Evolutionary conservation across 768 basidiomycete genomes (phyloP).

Genomic region (Hysterangium stoloniferum): DNA sequence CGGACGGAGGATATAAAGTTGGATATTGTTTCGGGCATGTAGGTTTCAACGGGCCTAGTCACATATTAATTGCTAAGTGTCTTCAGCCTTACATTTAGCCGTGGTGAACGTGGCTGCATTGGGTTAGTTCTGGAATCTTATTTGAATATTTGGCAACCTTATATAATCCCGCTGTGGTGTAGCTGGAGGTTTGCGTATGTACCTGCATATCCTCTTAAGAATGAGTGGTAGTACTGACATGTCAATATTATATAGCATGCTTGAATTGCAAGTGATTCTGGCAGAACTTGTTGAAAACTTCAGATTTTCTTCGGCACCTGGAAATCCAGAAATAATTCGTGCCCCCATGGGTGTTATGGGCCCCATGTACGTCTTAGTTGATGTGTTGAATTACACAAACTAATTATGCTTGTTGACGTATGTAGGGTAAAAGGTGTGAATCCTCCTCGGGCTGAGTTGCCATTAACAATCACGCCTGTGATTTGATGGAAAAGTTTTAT

Average conservation of each 20-base stretch:
- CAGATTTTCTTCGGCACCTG: constrained; percentile 24
- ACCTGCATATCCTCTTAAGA: not conserved
- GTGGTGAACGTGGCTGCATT: constrained; percentile 3
- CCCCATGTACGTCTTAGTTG: constrained; percentile 18
- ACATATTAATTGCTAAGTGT: not conserved
- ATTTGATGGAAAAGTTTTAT: too few species aligned
- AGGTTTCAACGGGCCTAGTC: not conserved
- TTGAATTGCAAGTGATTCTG: constrained; percentile 28
- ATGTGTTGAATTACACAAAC: too few species aligned
- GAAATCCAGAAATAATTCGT: constrained; percentile 24
- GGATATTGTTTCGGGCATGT: constrained; percentile 18
- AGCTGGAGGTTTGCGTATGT: constrained; percentile 15
- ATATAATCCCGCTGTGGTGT: too few species aligned
- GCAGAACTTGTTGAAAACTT: constrained; percentile 30
- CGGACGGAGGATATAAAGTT: constrained; percentile 15
- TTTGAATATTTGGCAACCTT: too few species aligned
- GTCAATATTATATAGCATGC: constrained; percentile 15
- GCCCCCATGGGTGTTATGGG: constrained; percentile 26
- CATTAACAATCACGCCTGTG: not conserved
- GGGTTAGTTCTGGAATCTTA: constrained; percentile 1
- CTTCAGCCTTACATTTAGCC: constrained; percentile 1
- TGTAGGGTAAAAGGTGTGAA: not conserved
- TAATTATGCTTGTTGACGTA: too few species aligned
- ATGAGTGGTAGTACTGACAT: not conserved
- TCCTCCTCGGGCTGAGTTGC: not conserved